Conservation (phyloP, 495 filamentous ascomycete species). For the Daldinia childiae region DNA sequence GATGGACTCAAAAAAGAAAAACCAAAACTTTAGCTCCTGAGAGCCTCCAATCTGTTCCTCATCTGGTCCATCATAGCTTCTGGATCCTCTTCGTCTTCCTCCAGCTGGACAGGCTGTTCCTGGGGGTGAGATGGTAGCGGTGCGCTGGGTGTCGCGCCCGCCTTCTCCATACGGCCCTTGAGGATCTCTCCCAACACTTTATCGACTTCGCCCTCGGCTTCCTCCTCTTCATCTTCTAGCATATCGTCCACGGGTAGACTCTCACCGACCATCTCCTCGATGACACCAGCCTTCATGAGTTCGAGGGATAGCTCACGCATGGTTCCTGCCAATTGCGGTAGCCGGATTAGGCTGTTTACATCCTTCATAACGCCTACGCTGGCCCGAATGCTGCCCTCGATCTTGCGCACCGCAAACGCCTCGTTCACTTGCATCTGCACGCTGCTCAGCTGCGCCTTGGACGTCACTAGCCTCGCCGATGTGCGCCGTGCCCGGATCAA, state of each 20-base stretch:
- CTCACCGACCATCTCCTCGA: conserved; percentile 96
- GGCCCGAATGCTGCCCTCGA: conserved; percentile 89
- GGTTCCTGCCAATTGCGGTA: conserved; percentile 87
- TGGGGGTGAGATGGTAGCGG: conserved; percentile 65
- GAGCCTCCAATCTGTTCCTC: conserved; percentile 86
- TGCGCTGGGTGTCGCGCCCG: conserved; percentile 63
- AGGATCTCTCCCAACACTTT: conserved; percentile 91
- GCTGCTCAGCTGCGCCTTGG: conserved; percentile 89
- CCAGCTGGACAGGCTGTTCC: conserved; percentile 62
- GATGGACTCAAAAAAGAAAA: background rate
- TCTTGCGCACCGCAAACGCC: conserved; percentile 94
- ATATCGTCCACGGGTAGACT: conserved; percentile 73
- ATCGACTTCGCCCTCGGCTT: conserved; percentile 90
- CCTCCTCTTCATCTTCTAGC: conserved; percentile 80
- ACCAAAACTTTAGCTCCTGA: conserved; percentile 73
- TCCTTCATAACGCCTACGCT: conserved; percentile 96
- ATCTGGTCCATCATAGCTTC: conserved; percentile 92
- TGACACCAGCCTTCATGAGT: conserved; percentile 92
- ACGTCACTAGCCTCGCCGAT: conserved; percentile 75
- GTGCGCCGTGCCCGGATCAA: conserved; percentile 84
- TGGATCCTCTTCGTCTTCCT: conserved; percentile 83
- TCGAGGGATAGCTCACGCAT: conserved; percentile 91
- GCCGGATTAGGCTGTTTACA: conserved; percentile 83
- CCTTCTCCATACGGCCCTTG: conserved; percentile 79
- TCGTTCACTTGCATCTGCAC: conserved; percentile 99